Conservation (phyloP, 129 eudicot species). For the Cynara cardunculus region DNA sequence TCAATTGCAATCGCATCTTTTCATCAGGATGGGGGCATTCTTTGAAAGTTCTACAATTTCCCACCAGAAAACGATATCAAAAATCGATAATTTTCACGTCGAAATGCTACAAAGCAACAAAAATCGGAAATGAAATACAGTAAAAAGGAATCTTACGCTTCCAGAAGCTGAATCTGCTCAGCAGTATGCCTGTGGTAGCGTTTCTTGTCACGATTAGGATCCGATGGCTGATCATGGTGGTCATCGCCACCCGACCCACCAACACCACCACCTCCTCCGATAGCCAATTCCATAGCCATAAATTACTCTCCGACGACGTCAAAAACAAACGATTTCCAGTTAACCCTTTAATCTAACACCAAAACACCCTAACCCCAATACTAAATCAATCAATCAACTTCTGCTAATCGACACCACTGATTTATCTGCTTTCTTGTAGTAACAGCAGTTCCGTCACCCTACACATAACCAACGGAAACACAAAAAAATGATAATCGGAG, state of each 20-base stretch:
- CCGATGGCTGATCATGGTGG: slow-evolving; percentile 19
- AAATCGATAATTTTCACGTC: not conserved
- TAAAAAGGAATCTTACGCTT: slow-evolving; percentile 24
- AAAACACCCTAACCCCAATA: not conserved
- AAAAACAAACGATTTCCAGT: not conserved
- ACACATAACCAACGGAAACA: not conserved
- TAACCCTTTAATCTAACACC: not conserved
- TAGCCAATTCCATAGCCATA: slow-evolving; percentile 16
- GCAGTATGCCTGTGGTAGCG: slow-evolving; percentile 50
- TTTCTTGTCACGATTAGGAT: slow-evolving; percentile 21
- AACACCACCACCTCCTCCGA: slow-evolving; percentile 11
- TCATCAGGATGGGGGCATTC: slow-evolving; percentile 34
- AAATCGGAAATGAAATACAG: not conserved
- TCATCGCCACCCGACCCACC: slow-evolving; percentile 20
- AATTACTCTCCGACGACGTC: not conserved
- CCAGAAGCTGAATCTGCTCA: slow-evolving; percentile 47
- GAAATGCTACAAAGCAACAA: not conserved
- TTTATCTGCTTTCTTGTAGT: not conserved
- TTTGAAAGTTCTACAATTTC: slow-evolving; percentile 5
- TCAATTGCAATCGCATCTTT: slow-evolving; percentile 1
- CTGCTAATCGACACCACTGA: not conserved
- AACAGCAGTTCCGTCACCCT: not conserved
- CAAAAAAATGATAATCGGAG: not conserved
- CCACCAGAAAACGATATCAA: not conserved
- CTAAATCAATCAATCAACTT: not conserved